A percentile compares a stretch with the other conserved stretches of the same genome.
phyloP scores from a whole-genome alignment of 768 basidiomycete genomes.

The Tulasnella calospora region DNA sequence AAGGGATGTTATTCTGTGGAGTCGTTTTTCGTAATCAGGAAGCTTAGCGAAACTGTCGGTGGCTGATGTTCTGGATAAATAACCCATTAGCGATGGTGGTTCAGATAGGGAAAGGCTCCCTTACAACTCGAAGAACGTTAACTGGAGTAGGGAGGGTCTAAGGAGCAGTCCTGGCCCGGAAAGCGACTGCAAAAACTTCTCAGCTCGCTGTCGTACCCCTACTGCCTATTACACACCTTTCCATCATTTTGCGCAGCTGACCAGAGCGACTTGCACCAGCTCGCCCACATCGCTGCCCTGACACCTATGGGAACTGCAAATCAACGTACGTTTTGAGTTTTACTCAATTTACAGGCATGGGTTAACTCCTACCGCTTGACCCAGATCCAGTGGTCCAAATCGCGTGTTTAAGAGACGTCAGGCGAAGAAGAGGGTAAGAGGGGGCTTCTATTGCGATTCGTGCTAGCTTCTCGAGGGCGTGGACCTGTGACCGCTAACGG shows the following conservation, averaged over 20 bases:
- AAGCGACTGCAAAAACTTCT: background rate
- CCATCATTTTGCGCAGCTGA: background rate
- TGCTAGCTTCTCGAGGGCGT: background rate
- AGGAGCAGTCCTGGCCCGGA: background rate
- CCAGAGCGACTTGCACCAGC: slow-evolving; percentile 3
- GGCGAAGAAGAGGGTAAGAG: background rate
- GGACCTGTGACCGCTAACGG: background rate
- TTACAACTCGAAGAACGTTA: background rate
- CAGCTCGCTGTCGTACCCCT: background rate
- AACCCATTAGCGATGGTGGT: background rate
- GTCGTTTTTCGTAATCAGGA: background rate
- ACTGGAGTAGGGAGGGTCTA: background rate
- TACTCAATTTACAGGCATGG: background rate
- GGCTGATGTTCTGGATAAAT: background rate
- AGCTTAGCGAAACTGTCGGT: background rate
- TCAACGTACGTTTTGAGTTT: background rate
- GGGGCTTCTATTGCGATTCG: slow-evolving; percentile 2
- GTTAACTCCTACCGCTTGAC: background rate
- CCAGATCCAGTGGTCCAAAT: background rate
- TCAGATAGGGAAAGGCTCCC: background rate
- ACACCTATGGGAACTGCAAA: background rate
- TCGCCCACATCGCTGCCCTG: background rate
- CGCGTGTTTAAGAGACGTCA: background rate
- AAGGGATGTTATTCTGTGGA: background rate
- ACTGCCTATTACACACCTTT: background rate